Conservation (phyloP, 371 early-diverging fungal species). For the Choanephora cucurbitarum region DNA sequence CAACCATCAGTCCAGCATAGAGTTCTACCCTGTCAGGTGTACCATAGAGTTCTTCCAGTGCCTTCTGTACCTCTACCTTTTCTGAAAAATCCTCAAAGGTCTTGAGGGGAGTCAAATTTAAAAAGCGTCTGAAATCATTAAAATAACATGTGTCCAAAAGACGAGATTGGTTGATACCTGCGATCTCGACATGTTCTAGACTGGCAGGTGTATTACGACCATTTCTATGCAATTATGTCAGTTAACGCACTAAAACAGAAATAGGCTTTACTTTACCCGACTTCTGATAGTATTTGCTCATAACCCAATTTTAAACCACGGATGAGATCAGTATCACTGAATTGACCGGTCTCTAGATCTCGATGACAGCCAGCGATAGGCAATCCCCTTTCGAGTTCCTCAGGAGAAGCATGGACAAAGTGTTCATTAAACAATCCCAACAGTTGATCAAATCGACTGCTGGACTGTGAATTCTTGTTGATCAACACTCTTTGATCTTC, state of each 20-base stretch:
- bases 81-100: slow-evolving; percentile 48
- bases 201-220: slow-evolving; percentile 45
- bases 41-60: slow-evolving; percentile 47
- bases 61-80: slow-evolving; percentile 35
- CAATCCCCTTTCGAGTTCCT: slow-evolving; percentile 38
- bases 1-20: slow-evolving; percentile 52
- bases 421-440: slow-evolving; percentile 32
- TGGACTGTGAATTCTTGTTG: slow-evolving; percentile 26
- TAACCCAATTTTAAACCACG: slow-evolving; percentile 27
- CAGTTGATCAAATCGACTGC: slow-evolving; percentile 26
- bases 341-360: slow-evolving; percentile 30
- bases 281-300: slow-evolving; percentile 32
- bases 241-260: too few relatives aligned
- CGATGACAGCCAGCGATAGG: slow-evolving; percentile 49
- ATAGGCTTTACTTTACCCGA: too few relatives aligned
- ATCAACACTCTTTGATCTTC: slow-evolving; percentile 11
- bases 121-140: slow-evolving; percentile 50
- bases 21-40: slow-evolving; percentile 50
- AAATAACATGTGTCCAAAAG: slow-evolving; percentile 38
- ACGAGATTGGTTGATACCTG: slow-evolving; percentile 49
- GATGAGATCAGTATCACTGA: slow-evolving; percentile 38
- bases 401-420: slow-evolving; percentile 35
- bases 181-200: slow-evolving; percentile 49
- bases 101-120: slow-evolving; percentile 40
- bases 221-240: slow-evolving; percentile 27